Percentiles rank a stretch among this genome's conserved stretches.
Conservation (phyloP, 225 moss, liverwort and hornwort genomes). For the Bryum argenteum region DNA sequence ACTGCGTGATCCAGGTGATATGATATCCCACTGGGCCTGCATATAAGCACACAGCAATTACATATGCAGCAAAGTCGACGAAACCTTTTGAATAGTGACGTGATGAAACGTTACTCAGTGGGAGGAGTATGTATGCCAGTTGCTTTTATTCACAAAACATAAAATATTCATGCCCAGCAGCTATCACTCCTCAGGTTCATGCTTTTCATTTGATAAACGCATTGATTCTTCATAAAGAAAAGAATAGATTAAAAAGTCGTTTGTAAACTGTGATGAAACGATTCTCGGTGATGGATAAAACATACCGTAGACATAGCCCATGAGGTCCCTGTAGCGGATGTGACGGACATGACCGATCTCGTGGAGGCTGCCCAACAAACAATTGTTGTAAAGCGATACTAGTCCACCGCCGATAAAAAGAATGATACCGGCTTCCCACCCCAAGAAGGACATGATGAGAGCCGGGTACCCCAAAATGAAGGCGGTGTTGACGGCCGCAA, state of each 20-base stretch:
- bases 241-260: neutral
- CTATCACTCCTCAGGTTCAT: too few species aligned
- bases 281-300: neutral
- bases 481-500: constrained; percentile 48
- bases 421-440: constrained; percentile 37
- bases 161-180: too few species aligned
- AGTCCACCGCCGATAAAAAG: constrained; percentile 38
- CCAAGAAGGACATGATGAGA: constrained; percentile 46
- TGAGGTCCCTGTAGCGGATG: constrained; percentile 52
- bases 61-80: neutral
- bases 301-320: constrained; percentile 43
- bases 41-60: neutral
- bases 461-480: constrained; percentile 62
- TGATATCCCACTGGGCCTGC: constrained; percentile 42
- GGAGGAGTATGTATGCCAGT: too few species aligned
- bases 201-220: too few species aligned
- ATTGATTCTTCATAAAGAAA: too few species aligned
- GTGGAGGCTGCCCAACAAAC: constrained; percentile 46
- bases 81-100: too few species aligned
- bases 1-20: constrained; percentile 42
- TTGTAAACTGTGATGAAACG: neutral
- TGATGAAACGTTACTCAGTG: too few species aligned
- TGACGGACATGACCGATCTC: constrained; percentile 42
- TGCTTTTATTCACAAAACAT: too few species aligned
- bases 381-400: constrained; percentile 46